These are phyloP conservation scores for Stemphylium beticola DNA, from an alignment of 2,329 filamentous ascomycete species.

Conservation along the genomic window DNA sequence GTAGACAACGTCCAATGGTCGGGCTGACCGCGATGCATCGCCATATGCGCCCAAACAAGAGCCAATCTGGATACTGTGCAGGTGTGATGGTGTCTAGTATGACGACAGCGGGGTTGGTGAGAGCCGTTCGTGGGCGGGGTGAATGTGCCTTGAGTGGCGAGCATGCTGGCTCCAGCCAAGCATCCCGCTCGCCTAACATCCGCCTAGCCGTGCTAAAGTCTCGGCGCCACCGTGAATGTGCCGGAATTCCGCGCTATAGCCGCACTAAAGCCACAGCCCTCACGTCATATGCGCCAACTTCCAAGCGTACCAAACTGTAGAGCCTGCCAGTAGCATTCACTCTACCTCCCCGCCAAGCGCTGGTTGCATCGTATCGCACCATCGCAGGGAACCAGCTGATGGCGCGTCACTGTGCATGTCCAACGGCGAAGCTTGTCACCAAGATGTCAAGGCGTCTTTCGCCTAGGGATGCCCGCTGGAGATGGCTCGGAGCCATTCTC, in stretches of 20 bases:
- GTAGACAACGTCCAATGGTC: neutral
- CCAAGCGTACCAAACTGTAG: conserved; percentile 14
- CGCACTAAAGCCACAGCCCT: conserved; percentile 9
- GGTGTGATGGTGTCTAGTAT: neutral
- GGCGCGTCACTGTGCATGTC: conserved; percentile 18
- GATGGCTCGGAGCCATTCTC: conserved; percentile 24
- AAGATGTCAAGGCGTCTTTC: conserved; percentile 22
- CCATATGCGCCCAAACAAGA: neutral
- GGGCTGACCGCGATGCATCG: neutral
- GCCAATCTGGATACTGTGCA: neutral
- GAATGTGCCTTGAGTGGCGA: conserved; percentile 6
- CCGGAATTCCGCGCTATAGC: conserved; percentile 20
- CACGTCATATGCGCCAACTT: conserved; percentile 25
- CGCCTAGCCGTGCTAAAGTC: conserved; percentile 27
- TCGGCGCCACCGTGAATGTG: conserved; percentile 19
- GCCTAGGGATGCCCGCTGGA: conserved; percentile 11
- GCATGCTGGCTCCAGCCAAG: conserved; percentile 3
- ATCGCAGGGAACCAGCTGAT: conserved; percentile 11
- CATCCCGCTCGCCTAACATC: conserved; percentile 19
- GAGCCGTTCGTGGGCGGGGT: conserved; percentile 4
- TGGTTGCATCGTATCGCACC: conserved; percentile 11
- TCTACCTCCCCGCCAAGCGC: conserved; percentile 23
- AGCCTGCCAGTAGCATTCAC: conserved; percentile 17
- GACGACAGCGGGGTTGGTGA: conserved; percentile 6
- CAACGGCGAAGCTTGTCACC: conserved; percentile 35